Base-by-base conservation (phyloP, 2,329 filamentous ascomycete genomes). In the Sclerotiophoma versabilis region DNA sequence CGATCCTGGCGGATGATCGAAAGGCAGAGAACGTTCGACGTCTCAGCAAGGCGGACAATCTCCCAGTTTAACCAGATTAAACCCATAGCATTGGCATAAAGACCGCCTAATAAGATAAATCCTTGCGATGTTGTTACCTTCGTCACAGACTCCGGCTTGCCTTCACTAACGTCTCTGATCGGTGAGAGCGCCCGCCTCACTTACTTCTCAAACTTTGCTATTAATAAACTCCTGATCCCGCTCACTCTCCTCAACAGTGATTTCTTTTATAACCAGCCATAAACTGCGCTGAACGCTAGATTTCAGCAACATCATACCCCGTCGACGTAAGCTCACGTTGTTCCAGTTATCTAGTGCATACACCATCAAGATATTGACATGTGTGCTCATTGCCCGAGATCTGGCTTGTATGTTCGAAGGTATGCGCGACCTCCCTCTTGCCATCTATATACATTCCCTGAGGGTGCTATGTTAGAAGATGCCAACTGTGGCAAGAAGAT, bases 261-360 rank as follows among this genome's bases (percentile, higher is more conserved):
- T 26, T 26, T 41, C 37, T 7, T 43, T 46, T 1, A n/a, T 87
- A 89, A 73, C 93, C 88, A 78, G 95, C 96, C 65, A 87, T 87
- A 19, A 93, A 89, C 60, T 89, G 85, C 3, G 90, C 93, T 23
- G 93, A 95, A 0, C 93, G 93, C n/a, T 97, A 82, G 26, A 90
- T 89, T 72, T 96, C 93, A 22, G 88, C 87, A 78, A 95, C 95
- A 79, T 97, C 93, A 4, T 93, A 90, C 69, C 93, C 93, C 83
- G 97, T 97, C 79, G 93, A 83, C 93, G 93, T 93, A 93, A 98
- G 9, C 93, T 96, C 44, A 98, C 93, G 80, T 98, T 93, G 78
- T 98, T 93, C 93, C 93, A 97, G 81, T 98, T 97, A 87, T 92
- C 95, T 85, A 96, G 97, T 54, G 93, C 92, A 78, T 97, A 97